A percentile compares a stretch with the other conserved stretches of the same genome.
Conservation (phyloP, 176 grass and related monocot species). For the Eragrostis nindensis region DNA sequence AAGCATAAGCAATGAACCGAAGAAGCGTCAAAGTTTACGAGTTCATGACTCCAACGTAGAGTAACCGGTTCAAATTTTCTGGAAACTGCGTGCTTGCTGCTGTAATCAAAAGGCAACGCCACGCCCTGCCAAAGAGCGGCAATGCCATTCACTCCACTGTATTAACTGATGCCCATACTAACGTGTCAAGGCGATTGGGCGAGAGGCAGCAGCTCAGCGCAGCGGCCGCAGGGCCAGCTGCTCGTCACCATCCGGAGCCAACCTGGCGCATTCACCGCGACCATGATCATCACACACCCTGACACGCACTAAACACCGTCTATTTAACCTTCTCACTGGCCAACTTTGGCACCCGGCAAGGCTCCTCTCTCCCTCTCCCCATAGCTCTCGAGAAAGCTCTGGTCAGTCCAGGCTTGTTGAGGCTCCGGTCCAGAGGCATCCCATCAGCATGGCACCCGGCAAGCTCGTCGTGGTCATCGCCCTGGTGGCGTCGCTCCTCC, state of each 20-base stretch:
- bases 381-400: slow-evolving; percentile 33
- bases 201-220: background rate
- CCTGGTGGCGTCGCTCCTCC: slow-evolving; percentile 50
- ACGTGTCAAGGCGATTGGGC: slow-evolving; percentile 18
- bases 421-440: background rate
- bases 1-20: too few species aligned
- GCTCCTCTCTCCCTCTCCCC: too few species aligned
- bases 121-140: too few species aligned
- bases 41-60: background rate
- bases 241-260: slow-evolving; percentile 6
- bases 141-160: too few species aligned
- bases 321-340: slow-evolving; percentile 43
- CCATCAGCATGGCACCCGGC: slow-evolving; percentile 43
- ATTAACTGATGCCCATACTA: background rate
- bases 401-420: background rate
- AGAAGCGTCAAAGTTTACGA: too few species aligned
- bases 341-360: too few species aligned
- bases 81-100: background rate
- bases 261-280: slow-evolving; percentile 44
- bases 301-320: background rate
- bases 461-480: slow-evolving; percentile 42
- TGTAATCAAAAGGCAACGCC: too few species aligned
- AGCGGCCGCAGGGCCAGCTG: background rate
- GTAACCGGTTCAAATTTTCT: background rate
- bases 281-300: background rate